Evolutionary conservation across 345 rosid genomes (phyloP), one percentile per base, ranked within the genome.

Genomic region (Geranium brycei): DNA sequence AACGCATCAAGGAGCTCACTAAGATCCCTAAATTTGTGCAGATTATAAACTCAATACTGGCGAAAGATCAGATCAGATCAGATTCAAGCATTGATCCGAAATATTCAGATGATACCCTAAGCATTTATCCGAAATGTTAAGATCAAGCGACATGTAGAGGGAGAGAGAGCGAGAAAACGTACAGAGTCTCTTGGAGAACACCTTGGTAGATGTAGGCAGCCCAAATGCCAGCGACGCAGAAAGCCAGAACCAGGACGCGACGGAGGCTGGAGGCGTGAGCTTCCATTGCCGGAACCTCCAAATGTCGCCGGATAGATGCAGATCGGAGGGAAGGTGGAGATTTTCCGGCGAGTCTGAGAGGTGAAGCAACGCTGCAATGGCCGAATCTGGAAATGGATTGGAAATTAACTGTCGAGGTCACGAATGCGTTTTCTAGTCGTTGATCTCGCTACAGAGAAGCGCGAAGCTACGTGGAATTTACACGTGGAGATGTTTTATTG

Each of bases 141-240:
- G 41, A 35, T 35, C 41, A 35, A 1, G 41, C 41, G 3, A 35
- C 7, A 4, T 7, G 41, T 35, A 35, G 14, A 47, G 53, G 12
- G 15, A 11, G 12, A 47, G 53, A 47, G 53, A 47, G 7, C 5
- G 15, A 23, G 1, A 47, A 51, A 3, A 68, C 95, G 76, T 78
- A 92, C 99, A 90, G 73, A 38, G 91, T 93, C 65, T 93, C 99
- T 61, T 93, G 99, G 58, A 93, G 96, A 76, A 87, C 65, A 62
- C 99, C 99, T 81, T 90, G 99, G 75, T 93, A 93, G 64, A 93
- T 86, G 66, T 93, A 93, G 12, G 97, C 96, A 57, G 97, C 71
- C 97, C 99, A 90, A 75, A 93, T 90, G 72, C 99, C 97, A 66
- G 91, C 83, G 69, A 90, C 88, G 77, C 99, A 93, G 67, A 93